Evolutionary conservation across 371 early-diverging fungal genomes (phyloP), one percentile per base, ranked within the genome.

Genomic region (Apophysomyces elegans): DNA sequence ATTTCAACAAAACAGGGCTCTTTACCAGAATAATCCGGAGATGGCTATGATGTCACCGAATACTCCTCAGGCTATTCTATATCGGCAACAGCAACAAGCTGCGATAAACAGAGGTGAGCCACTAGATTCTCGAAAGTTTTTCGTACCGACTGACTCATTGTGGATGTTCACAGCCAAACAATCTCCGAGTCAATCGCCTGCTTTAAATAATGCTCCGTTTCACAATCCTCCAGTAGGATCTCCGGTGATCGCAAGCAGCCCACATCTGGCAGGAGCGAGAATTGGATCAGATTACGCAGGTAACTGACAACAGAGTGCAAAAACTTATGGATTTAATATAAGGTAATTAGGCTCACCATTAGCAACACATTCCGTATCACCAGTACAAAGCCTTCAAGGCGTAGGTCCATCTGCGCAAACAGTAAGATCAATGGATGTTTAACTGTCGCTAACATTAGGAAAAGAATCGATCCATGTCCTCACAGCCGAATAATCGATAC

Each of bases 111-210:
- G 80, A 74, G 76, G 78, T 78, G 57, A 16, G 61, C 37, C 21
- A 58, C 7, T 21, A 26, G 32, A 37, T 11, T 46, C 41, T 13
- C 63, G 21, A 54, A 45, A 12, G 1, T 47, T 36, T 7, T 14
- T 35, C 47, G 60, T 37, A 54, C 21, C 56, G 7, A 37, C 13
- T 45, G 6, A 58, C 5, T 8, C 37, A 59, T 32, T 13, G 1
- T 41, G 41, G 13, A 11, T 11, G 8, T 50, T 16, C 16, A 13
- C 62, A 81, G 81, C 76, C 38, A 74, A 76, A 26, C 78, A 81
- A 69, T 81, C 81, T 2, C 81, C 81, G 35, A 73, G 70, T 41
- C 81, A 81, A 59, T 81, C 81, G 14, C 81, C 81, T 8, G 76
- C 81, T 2, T 32, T 78, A 13, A 78, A 76, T 37, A 74, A 67